Base-by-base conservation (phyloP, 495 filamentous ascomycete genomes). In the Aspergillus nanangensis region DNA sequence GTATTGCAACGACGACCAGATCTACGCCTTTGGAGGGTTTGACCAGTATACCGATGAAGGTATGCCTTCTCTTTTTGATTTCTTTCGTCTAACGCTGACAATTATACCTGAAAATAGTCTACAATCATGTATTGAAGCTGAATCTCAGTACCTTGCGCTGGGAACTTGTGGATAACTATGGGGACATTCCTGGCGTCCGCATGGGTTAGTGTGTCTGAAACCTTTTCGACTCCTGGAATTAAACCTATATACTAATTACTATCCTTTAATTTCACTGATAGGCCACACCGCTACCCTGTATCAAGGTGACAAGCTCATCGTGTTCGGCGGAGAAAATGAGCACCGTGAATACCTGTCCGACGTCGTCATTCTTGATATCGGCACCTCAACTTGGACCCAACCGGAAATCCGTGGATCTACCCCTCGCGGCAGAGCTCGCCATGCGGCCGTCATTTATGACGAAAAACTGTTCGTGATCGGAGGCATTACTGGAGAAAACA, bases 21-120 rank as follows among this genome's bases (percentile, higher is more conserved):
- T 98, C 54, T 96, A 96, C 67, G 93, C 91, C 20, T 98, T 98
- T 69, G 93, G 93, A 10, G 93, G 93, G n/a, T 98, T 98, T 55
- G 93, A 98, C 60, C 91, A 96, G 61, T 97, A 93, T 60, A 97
- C 93, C 8, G 93, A 98, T 63, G 93, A 98, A 76, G 83, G 83
- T 83, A 41, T 13, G 36, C n/a, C n/a, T 11, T 10, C n/a, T 2
- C 8, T 21, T 19, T 19, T 23, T 2, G 7, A 9, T 8, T 39
- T 5, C 37, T 21, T 18, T 13, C 11, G 5, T 8, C 19, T 38
- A 13, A 11, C 9, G 18, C 20, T 8, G 37, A 11, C 14, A 5
- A 3, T 22, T 15, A 39, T 21, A 20, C n/a, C 18, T 9, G 8
- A 21, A 2, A 5, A 9, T 47, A 87, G 93, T 98, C 20, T 98